phyloP scores from a whole-genome alignment of 73 alveolate species.

The Paraurostyla sp. region DNA sequence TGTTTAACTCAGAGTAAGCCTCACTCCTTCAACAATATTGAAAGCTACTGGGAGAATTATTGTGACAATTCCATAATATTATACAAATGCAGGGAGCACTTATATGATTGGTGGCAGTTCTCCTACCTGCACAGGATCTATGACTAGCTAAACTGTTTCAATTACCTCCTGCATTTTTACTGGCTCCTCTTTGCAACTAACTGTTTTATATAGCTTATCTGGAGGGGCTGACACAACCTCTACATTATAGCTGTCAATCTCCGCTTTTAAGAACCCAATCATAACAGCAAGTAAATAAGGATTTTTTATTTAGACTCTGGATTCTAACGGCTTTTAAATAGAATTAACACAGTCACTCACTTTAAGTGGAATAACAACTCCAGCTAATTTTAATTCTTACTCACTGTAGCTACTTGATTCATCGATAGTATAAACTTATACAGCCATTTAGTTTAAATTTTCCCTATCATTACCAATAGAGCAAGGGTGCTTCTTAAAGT shows the following conservation, averaged over 20 bases:
- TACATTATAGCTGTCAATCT: neutral
- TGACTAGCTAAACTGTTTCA: neutral
- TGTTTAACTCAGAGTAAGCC: neutral
- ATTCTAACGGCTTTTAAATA: neutral
- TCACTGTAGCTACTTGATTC: neutral
- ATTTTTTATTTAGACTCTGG: neutral
- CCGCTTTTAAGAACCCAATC: conserved; percentile 35
- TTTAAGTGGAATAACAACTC: conserved; percentile 39
- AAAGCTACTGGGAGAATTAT: conserved; percentile 24
- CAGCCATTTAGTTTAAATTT: neutral
- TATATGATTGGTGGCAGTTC: conserved; percentile 10
- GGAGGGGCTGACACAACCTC: conserved; percentile 1
- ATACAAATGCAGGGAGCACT: conserved; percentile 36
- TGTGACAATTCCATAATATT: conserved; percentile 28
- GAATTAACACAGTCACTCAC: neutral
- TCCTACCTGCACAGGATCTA: conserved; percentile 30
- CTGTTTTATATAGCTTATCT: neutral
- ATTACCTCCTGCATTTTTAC: conserved; percentile 19
- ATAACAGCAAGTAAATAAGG: neutral
- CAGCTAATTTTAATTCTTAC: neutral
- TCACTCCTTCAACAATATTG: conserved; percentile 27
- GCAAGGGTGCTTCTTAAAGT: conserved; percentile 14
- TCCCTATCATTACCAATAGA: conserved; percentile 10
- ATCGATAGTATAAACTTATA: neutral
- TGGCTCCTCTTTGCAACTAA: neutral